phyloP scores from a whole-genome alignment of 257 asterid genomes.

The Buddleja alternifolia region DNA sequence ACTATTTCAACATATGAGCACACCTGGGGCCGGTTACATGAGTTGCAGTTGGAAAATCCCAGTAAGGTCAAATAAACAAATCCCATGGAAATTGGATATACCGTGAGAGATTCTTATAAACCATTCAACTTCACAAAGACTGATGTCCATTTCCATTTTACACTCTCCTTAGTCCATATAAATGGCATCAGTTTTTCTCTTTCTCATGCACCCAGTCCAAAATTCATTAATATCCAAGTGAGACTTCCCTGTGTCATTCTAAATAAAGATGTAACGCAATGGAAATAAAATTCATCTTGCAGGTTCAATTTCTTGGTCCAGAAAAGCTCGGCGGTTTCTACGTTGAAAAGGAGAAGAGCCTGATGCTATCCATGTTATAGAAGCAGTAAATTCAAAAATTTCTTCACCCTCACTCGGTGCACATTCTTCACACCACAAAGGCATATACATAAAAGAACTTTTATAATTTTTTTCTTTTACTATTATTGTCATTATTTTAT shows the following conservation, averaged over 20 bases:
- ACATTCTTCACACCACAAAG: slow-evolving; percentile 10
- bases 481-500: too few species aligned
- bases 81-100: slow-evolving; percentile 40
- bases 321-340: slow-evolving; percentile 54
- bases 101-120: slow-evolving; percentile 45
- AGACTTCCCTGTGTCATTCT: background rate
- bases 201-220: slow-evolving; percentile 9
- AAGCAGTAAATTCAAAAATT: slow-evolving; percentile 11
- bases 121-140: slow-evolving; percentile 34
- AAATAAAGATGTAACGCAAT: background rate
- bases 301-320: slow-evolving; percentile 35
- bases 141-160: slow-evolving; percentile 30
- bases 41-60: slow-evolving; percentile 31
- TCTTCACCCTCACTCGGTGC: slow-evolving; percentile 14
- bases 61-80: slow-evolving; percentile 33
- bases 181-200: slow-evolving; percentile 19
- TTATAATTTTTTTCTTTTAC: too few species aligned
- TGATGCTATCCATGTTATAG: slow-evolving; percentile 13
- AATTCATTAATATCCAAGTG: background rate
- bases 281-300: slow-evolving; percentile 6
- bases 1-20: slow-evolving; percentile 18
- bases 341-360: slow-evolving; percentile 44
- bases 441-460: background rate
- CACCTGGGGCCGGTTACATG: slow-evolving; percentile 32
- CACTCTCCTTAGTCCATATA: slow-evolving; percentile 7